Percentiles rank a stretch among this genome's conserved stretches.
These are phyloP conservation scores for Xylariaceae sp. DNA, from an alignment of 2,329 filamentous ascomycete species.

Conservation along the genomic window DNA sequence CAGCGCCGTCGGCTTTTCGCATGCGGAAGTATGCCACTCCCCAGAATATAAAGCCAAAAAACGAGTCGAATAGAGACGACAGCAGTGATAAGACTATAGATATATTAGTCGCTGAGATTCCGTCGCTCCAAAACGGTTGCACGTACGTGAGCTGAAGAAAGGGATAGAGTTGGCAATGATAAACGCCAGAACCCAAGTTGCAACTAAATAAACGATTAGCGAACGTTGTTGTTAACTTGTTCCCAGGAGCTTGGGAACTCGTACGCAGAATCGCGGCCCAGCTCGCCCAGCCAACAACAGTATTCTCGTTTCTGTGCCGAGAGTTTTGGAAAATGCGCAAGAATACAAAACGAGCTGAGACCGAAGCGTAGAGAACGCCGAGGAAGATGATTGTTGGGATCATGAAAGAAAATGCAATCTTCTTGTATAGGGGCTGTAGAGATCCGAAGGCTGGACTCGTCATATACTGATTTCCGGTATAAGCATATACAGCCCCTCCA, in stretches of 20 bases:
- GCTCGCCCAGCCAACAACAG: constrained; percentile 70
- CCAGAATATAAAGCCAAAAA: constrained; percentile 96
- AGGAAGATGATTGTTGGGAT: constrained; percentile 91
- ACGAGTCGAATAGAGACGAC: constrained; percentile 88
- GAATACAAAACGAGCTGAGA: constrained; percentile 86
- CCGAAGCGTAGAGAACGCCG: constrained; percentile 84
- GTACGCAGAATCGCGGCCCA: constrained; percentile 70
- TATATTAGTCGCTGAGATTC: constrained; percentile 5
- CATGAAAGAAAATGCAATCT: constrained; percentile 91
- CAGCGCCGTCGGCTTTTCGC: constrained; percentile 59
- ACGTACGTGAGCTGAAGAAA: constrained; percentile 74
- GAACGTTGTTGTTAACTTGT: background rate
- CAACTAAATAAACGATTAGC: constrained; percentile 36
- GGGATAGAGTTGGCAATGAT: constrained; percentile 90
- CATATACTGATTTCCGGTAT: constrained; percentile 85
- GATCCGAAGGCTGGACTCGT: constrained; percentile 84
- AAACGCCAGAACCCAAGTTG: constrained; percentile 82
- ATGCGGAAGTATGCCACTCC: constrained; percentile 75
- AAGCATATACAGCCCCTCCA: constrained; percentile 77
- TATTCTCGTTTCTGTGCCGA: constrained; percentile 76
- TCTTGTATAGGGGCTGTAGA: constrained; percentile 74
- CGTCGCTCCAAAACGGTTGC: background rate
- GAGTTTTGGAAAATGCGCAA: constrained; percentile 81
- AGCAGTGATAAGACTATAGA: constrained; percentile 60
- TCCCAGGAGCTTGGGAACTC: constrained; percentile 27